Conservation (phyloP, 2,329 filamentous ascomycete genomes). For the Diaporthe citrichinensis region DNA sequence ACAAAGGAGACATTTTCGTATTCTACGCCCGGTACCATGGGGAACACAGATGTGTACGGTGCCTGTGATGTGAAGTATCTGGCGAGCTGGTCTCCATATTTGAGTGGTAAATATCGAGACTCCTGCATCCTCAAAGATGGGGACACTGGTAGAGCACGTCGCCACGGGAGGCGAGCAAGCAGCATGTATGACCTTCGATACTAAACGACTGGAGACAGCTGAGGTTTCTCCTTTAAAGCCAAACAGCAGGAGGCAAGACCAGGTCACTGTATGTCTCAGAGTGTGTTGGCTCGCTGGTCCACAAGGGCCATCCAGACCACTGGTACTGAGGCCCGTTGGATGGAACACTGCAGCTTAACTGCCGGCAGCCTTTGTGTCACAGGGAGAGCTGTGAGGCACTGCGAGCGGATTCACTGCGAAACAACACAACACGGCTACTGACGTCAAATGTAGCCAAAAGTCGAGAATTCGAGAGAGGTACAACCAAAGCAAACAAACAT, state of each 20-base stretch:
- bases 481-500: constrained; percentile 34
- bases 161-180: background rate
- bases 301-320: constrained; percentile 6
- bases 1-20: background rate
- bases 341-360: constrained; percentile 37
- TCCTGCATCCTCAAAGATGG: background rate
- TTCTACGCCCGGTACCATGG: too few species aligned
- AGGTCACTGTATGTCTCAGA: constrained; percentile 27
- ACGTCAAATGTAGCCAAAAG: constrained; percentile 30
- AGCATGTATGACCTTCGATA: background rate
- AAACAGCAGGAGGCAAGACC: background rate
- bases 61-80: background rate
- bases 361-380: constrained; percentile 41
- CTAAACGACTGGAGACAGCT: background rate
- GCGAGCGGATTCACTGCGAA: constrained; percentile 40
- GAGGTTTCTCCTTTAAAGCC: background rate
- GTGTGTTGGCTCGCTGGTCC: background rate
- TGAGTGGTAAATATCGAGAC: background rate
- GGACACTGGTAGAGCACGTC: background rate
- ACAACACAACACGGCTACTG: constrained; percentile 38
- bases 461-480: constrained; percentile 17
- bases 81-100: background rate
- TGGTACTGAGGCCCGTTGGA: constrained; percentile 34
- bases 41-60: background rate
- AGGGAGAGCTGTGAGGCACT: constrained; percentile 15